Conservation (phyloP, 352 stramenopile genomes). For the Phytopythium mirpurense region DNA sequence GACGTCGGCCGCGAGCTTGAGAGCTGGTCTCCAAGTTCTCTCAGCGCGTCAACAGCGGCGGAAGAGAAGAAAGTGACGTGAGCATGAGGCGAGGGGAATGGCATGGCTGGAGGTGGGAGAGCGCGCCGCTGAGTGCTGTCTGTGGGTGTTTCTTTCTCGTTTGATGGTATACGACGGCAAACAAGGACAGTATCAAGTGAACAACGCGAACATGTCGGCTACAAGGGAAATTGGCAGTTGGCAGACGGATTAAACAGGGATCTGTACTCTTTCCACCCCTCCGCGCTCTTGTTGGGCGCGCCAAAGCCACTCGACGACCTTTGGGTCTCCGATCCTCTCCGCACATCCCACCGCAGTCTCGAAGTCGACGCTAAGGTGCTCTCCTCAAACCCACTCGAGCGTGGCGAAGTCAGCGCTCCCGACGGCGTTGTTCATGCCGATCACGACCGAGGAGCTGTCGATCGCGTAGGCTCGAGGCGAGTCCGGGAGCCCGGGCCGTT, state of each 20-base stretch:
- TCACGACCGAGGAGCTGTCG: slow-evolving; percentile 1
- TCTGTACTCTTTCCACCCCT: not conserved
- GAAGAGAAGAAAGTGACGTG: too few species aligned
- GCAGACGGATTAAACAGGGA: too few species aligned
- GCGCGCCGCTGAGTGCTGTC: not conserved
- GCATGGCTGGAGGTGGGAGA: too few species aligned
- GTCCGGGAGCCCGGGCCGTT: not conserved
- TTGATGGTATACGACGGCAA: not conserved
- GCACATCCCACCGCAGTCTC: not conserved
- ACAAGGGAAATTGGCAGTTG: too few species aligned
- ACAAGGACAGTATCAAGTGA: not conserved
- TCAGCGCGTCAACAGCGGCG: not conserved
- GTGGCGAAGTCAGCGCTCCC: not conserved
- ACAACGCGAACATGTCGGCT: too few species aligned
- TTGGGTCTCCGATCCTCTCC: not conserved
- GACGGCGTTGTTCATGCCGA: slow-evolving; percentile 1
- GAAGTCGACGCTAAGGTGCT: not conserved
- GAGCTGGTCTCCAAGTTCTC: not conserved
- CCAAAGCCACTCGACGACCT: not conserved
- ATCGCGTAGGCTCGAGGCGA: not conserved
- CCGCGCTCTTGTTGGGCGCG: not conserved
- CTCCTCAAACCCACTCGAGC: not conserved
- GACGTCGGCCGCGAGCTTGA: not conserved
- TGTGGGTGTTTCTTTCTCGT: not conserved
- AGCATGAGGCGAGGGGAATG: not conserved